phyloP scores from a whole-genome alignment of 2,329 filamentous ascomycete genomes.

The Dactylella cylindrospora region DNA sequence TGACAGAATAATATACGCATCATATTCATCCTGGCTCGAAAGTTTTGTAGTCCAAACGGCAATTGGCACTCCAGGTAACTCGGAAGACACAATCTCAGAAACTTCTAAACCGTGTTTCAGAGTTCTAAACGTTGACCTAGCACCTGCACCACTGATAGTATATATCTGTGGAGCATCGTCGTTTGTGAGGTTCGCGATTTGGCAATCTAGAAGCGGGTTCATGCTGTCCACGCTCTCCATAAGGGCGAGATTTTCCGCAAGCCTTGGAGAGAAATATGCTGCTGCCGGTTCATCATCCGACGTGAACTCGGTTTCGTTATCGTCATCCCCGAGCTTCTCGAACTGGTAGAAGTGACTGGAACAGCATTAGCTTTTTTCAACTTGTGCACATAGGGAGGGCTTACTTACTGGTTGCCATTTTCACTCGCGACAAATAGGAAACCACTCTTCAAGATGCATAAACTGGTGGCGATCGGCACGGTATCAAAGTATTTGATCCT shows the following conservation, averaged over 20 bases:
- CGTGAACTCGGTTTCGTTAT: conserved; percentile 80
- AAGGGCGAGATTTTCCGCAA: conserved; percentile 76
- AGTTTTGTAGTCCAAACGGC: conserved; percentile 96
- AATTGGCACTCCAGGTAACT: conserved; percentile 81
- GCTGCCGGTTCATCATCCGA: conserved; percentile 78
- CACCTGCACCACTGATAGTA: conserved; percentile 82
- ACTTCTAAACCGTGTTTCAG: conserved; percentile 92
- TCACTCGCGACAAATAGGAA: conserved; percentile 92
- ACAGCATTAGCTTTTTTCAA: neutral
- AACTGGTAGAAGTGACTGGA: conserved; percentile 82
- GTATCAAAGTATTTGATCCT: conserved; percentile 99
- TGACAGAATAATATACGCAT: conserved; percentile 93
- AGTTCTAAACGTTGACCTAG: conserved; percentile 84
- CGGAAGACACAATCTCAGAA: conserved; percentile 91
- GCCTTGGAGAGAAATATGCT: conserved; percentile 80
- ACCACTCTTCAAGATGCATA: conserved; percentile 92
- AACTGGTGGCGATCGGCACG: conserved; percentile 78
- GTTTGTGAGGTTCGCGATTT: conserved; percentile 83
- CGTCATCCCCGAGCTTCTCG: conserved; percentile 92
- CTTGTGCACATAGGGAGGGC: neutral
- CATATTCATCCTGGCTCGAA: conserved; percentile 75
- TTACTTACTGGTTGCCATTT: conserved; percentile 71
- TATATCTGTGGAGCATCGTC: conserved; percentile 98
- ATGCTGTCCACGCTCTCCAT: conserved; percentile 84
- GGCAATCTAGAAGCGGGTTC: conserved; percentile 88